Evolutionary conservation across 169 alveolate genomes (phyloP).

Genomic region (Babesia bovis): DNA sequence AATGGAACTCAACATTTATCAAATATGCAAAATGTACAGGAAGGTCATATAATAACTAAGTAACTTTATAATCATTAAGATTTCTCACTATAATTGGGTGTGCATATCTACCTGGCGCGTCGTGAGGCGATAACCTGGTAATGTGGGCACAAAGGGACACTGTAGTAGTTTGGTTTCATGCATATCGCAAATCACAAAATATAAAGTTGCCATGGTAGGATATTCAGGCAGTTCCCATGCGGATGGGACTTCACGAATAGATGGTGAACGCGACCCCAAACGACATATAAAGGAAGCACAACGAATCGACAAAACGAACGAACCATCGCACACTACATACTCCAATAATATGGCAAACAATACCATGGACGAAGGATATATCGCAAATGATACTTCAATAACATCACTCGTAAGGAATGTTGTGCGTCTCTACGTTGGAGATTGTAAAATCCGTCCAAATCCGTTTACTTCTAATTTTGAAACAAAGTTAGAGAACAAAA

Average conservation of each 20-base stretch:
- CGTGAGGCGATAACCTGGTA: conserved; percentile 15
- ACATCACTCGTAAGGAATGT: conserved; percentile 45
- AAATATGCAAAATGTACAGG: conserved; percentile 51
- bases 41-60: neutral
- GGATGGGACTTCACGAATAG: neutral
- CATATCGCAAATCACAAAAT: neutral
- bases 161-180: neutral
- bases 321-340: neutral
- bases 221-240: neutral
- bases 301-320: neutral
- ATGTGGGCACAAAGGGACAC: neutral
- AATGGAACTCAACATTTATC: conserved; percentile 46
- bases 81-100: neutral
- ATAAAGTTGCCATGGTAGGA: neutral
- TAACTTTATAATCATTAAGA: neutral
- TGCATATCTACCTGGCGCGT: neutral
- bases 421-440: conserved; percentile 40
- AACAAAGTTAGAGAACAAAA: neutral
- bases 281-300: neutral
- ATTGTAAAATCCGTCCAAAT: conserved; percentile 55
- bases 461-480: conserved; percentile 39
- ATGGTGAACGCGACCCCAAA: conserved; percentile 15
- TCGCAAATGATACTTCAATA: conserved; percentile 44
- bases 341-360: neutral
- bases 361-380: conserved; percentile 3